Evolutionary conservation across 2,329 filamentous ascomycete genomes (phyloP).

Genomic region (Ophiosphaerella narmari): DNA sequence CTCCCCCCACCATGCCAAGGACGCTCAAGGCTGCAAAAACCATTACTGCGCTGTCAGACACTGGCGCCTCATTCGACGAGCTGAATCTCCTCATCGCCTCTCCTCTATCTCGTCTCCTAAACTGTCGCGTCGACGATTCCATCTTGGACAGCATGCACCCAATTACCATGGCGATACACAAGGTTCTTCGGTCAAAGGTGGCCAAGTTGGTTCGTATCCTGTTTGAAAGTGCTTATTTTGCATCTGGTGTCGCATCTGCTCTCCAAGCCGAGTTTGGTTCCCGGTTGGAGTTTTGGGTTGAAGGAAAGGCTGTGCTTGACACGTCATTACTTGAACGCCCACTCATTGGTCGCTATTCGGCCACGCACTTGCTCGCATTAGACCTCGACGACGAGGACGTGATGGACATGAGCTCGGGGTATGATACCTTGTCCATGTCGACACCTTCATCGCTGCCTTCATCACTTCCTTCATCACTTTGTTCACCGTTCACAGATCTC

Average conservation of each 20-base stretch:
- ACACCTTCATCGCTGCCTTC: constrained; percentile 10
- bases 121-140: constrained; percentile 21
- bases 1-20: not conserved
- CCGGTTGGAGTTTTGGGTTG: constrained; percentile 7
- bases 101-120: constrained; percentile 15
- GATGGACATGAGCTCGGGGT: not conserved
- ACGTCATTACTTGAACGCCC: constrained; percentile 1
- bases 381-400: constrained; percentile 10
- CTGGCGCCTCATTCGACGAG: constrained; percentile 16
- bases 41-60: constrained; percentile 12
- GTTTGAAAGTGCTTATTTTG: constrained; percentile 17
- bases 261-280: constrained; percentile 9
- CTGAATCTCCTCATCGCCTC: constrained; percentile 14
- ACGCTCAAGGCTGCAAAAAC: constrained; percentile 11
- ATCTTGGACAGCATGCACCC: constrained; percentile 16
- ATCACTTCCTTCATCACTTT: constrained; percentile 9
- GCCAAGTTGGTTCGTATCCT: constrained; percentile 10
- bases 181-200: constrained; percentile 11
- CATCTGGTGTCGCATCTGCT: constrained; percentile 8
- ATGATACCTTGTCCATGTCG: not conserved
- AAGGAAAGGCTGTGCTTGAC: not conserved
- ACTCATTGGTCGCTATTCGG: constrained; percentile 7
- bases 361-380: constrained; percentile 10
- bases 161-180: constrained; percentile 14
- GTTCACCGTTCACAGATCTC: constrained; percentile 13